A percentile compares a stretch with the other conserved stretches of the same genome.
phyloP scores from a whole-genome alignment of 805 yeast genomes.

The Cyberlindnera subsufficiens region DNA sequence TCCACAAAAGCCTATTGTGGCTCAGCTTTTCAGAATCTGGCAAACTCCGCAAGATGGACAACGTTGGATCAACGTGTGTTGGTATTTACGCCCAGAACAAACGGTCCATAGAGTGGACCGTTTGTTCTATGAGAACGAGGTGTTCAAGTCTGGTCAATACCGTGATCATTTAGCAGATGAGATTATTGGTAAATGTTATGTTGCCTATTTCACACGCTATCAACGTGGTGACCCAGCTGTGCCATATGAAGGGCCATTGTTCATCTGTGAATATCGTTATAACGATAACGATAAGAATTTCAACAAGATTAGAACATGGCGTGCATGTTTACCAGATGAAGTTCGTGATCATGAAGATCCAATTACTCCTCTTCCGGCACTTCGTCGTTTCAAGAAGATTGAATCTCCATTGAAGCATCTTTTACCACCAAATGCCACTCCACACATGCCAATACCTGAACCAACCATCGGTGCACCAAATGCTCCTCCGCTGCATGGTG shows the following conservation, averaged over 20 bases:
- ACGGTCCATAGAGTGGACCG: constrained; percentile 92
- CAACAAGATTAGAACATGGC: constrained; percentile 96
- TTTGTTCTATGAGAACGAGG: constrained; percentile 88
- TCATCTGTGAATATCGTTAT: constrained; percentile 91
- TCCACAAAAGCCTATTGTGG: constrained; percentile 83
- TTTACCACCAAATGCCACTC: constrained; percentile 68
- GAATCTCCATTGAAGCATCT: constrained; percentile 82
- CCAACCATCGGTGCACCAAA: constrained; percentile 76
- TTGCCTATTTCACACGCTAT: constrained; percentile 88
- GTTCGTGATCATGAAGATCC: constrained; percentile 81
- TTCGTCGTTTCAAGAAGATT: constrained; percentile 64
- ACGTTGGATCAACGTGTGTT: constrained; percentile 88
- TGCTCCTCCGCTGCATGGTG: constrained; percentile 94
- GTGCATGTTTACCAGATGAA: constrained; percentile 96
- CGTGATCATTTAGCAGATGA: constrained; percentile 89
- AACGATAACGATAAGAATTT: constrained; percentile 86
- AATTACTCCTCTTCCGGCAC: constrained; percentile 61
- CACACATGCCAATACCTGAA: constrained; percentile 71
- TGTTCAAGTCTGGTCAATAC: constrained; percentile 93
- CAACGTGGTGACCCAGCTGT: constrained; percentile 91
- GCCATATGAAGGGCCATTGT: constrained; percentile 75
- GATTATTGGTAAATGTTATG: constrained; percentile 89
- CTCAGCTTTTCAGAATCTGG: constrained; percentile 94
- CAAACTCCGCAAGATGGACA: constrained; percentile 65
- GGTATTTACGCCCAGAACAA: constrained; percentile 98